Evolutionary conservation across 208 protist genomes (phyloP), one percentile per base, ranked within the genome.

Genomic region (Endotrypanum monterogeii): DNA sequence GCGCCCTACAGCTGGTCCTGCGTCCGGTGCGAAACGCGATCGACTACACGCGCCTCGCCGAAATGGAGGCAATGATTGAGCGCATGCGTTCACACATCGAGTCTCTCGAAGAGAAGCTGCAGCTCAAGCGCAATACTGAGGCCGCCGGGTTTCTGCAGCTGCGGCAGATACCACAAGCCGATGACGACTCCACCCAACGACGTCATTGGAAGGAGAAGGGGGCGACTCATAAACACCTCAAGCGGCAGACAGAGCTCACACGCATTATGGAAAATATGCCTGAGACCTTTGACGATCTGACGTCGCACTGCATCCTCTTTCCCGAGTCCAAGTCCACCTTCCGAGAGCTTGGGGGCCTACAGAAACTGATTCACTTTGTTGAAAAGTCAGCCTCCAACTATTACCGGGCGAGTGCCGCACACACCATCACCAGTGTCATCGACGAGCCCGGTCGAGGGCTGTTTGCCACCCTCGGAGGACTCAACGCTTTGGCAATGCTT

Each of bases 51-150:
- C 91, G 93, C 7, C 83, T 97, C 37, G 93, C 92, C 16, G 94
- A 98, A 82, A 98, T 98, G 94, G 92, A 98, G 84, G 87, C 89
- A 30, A 96, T 96, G 91, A 97, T 97, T 83, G 93, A 97, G 83
- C 80, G 85, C 32, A 98, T 98, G 94, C 89, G 91, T 4, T 86
- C 83, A 18, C 94, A 96, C 87, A 96, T 97, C 66, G 80, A 78
- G 56, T 89, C 80, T 20, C 83, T 96, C 32, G 89, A 97, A 83
- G 85, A 95, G 77, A 88, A 86, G 73, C 80, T 95, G 68, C 76
- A 87, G 57, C 83, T 84, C 73, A 90, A 96, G 62, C 51, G 80
- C 46, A 89, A 74, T 68, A 76, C 51, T 30, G 87, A 94, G 62
- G 85, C 82, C 20, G 87, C 89, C 4, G 87, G 83, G n/a, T 96